Base-by-base conservation (phyloP, 768 basidiomycete species). In the Chalciporus chontae region DNA sequence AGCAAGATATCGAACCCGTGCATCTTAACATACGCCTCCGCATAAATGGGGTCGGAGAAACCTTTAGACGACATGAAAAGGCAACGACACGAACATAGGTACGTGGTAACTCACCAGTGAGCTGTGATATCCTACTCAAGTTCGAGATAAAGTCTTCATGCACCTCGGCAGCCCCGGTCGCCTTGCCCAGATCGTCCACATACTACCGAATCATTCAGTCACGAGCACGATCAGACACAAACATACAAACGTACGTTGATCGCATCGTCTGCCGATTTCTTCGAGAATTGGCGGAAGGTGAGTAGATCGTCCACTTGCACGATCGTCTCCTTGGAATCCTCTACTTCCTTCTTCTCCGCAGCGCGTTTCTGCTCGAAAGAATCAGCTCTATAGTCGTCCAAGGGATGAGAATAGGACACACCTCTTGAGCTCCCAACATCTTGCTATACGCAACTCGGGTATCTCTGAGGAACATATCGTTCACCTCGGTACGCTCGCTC, bases 31-130 rank as follows among this genome's bases (percentile, higher is more conserved):
- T 91, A 92, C 2, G 95, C 94, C 67, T 99, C 96, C 8, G 94
- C 94, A 60, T 98, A 98, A 54, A 99, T 92, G 10, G 95, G 92
- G 66, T 98, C 96, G 23, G 94, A 96, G 79, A 98, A 98, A 27
- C 95, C 94, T 84, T 15, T 15, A 4, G 58, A 39, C 29, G 19
- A 45, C 42, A 36, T 8, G 18, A 43, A 45, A 27, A 39, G 42
- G 21, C 18, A 23, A 14, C 36, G n/a, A n/a, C 19, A 19, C 4
- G 32, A n/a, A 15, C n/a, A 37, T 11, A 17, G 18, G 11, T 24
- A 36, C 21, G 15, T 17, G 40, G n/a, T 21, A 37, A 51, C 75
- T 50, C 54, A 86, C 91, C 91, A 40, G 94, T 98, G 37, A 98
- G 80, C 65, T 96, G 94, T 13, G 92, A 86, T 55, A 98, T 94